These are phyloP conservation scores for Ustilago nuda DNA, from an alignment of 1,284 basidiomycete species.

Conservation along the genomic window DNA sequence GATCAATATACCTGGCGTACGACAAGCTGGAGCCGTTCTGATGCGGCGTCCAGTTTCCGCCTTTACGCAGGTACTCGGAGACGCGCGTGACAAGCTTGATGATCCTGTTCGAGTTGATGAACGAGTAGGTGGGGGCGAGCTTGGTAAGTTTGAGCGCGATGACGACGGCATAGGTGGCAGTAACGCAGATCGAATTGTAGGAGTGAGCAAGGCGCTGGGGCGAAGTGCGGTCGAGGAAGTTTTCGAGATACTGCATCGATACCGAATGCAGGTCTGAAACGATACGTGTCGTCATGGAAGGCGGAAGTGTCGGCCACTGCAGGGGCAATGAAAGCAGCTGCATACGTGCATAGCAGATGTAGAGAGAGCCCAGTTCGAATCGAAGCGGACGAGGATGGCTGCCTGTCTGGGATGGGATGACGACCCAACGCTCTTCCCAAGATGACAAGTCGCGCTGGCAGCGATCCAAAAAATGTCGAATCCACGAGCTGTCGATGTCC, in stretches of 20 bases:
- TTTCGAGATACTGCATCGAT: conserved; percentile 40
- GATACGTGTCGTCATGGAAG: conserved; percentile 36
- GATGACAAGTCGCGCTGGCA: conserved; percentile 39
- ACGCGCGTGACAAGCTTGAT: conserved; percentile 29
- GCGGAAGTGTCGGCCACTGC: conserved; percentile 28
- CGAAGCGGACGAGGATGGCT: conserved; percentile 36
- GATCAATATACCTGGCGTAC: conserved; percentile 43
- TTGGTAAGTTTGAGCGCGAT: conserved; percentile 45
- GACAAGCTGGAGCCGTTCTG: conserved; percentile 42
- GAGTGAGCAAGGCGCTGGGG: conserved; percentile 41
- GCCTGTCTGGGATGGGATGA: conserved; percentile 24
- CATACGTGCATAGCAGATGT: conserved; percentile 50
- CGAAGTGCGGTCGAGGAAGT: conserved; percentile 40
- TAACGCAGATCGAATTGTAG: conserved; percentile 50
- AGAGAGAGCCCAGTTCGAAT: conserved; percentile 43
- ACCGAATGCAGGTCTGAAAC: conserved; percentile 38
- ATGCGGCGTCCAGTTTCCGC: conserved; percentile 38
- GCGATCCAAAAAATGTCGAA: conserved; percentile 38
- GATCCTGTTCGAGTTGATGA: conserved; percentile 35
- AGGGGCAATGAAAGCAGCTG: conserved; percentile 43
- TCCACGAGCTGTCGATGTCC: conserved; percentile 26
- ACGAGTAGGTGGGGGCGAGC: conserved; percentile 31
- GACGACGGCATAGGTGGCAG: conserved; percentile 43
- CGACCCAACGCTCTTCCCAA: conserved; percentile 45
- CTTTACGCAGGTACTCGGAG: conserved; percentile 35